A percentile compares a stretch with the other conserved stretches of the same genome.
These are phyloP conservation scores for Dendrocalamus latiflorus DNA, from an alignment of 202 grass and related monocot genomes.

Conservation along the genomic window DNA sequence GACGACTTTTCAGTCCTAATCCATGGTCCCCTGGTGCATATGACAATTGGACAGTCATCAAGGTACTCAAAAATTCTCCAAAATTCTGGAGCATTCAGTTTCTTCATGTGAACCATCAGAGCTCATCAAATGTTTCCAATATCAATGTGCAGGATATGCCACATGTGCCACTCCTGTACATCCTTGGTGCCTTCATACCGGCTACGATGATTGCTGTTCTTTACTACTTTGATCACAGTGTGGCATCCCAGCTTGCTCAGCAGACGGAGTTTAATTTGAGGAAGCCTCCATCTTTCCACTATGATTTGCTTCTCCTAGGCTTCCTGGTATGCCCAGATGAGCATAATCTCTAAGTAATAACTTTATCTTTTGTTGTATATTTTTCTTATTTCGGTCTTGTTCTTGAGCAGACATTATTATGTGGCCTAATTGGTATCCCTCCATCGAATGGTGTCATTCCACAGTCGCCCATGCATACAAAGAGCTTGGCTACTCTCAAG, in stretches of 20 bases:
- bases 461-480: conserved; percentile 98
- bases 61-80: conserved; percentile 37
- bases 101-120: conserved; percentile 9
- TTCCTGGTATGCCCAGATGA: conserved; percentile 65
- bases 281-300: conserved; percentile 93
- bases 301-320: conserved; percentile 91
- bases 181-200: conserved; percentile 89
- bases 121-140: conserved; percentile 4
- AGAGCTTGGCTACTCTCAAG: conserved; percentile 96
- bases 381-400: background rate
- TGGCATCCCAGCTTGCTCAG: conserved; percentile 94
- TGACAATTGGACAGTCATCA: conserved; percentile 89
- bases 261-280: conserved; percentile 95
- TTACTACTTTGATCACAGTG: conserved; percentile 97
- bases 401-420: conserved; percentile 74
- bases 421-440: conserved; percentile 91
- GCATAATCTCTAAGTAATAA: no score
- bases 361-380: background rate
- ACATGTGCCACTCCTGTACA: conserved; percentile 83
- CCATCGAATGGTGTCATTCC: conserved; percentile 97
- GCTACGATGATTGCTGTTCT: conserved; percentile 97
- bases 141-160: conserved; percentile 70
- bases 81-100: background rate
- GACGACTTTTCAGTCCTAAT: conserved; percentile 94
- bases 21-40: conserved; percentile 96